Evolutionary conservation across 176 grass and related monocot species (phyloP).

Genomic region (Carex kokanica): DNA sequence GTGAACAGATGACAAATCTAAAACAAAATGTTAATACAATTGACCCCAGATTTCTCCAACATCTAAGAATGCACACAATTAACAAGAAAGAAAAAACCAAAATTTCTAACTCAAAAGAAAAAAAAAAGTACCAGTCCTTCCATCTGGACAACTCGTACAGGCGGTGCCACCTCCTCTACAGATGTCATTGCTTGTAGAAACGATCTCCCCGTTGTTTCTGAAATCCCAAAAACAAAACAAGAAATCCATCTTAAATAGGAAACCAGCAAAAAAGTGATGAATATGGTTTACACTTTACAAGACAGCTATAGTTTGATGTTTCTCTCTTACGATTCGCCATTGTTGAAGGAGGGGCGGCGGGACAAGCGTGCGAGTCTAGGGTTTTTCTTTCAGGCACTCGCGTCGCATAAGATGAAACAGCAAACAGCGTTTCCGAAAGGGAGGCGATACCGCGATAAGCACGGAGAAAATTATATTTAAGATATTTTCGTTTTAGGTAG

Average conservation of each 20-base stretch:
- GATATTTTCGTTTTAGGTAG: neutral
- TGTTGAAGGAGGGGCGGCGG: slow-evolving; percentile 27
- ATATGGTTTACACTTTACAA: neutral
- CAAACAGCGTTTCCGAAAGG: slow-evolving; percentile 7
- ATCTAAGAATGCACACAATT: neutral
- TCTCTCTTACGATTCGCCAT: slow-evolving; percentile 64
- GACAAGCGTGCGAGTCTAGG: neutral
- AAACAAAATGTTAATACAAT: neutral
- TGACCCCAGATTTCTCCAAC: neutral
- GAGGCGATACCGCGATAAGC: neutral
- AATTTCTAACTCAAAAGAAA: neutral
- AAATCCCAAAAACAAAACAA: slow-evolving; percentile 16
- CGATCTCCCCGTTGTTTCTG: slow-evolving; percentile 51
- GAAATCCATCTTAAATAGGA: neutral
- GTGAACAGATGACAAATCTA: neutral
- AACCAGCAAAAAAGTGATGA: neutral
- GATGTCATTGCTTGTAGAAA: slow-evolving; percentile 86
- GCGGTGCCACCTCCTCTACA: slow-evolving; percentile 52
- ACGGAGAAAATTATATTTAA: neutral
- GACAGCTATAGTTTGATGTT: neutral
- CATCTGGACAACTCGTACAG: slow-evolving; percentile 87
- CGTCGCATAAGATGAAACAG: slow-evolving; percentile 1
- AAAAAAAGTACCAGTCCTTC: slow-evolving; percentile 68
- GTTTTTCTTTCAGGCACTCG: slow-evolving; percentile 18
- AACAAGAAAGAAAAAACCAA: neutral